Evolutionary conservation across 2,329 filamentous ascomycete species (phyloP), one percentile per base, ranked within the genome.

Genomic region (Hirsutella minnesotensis): DNA sequence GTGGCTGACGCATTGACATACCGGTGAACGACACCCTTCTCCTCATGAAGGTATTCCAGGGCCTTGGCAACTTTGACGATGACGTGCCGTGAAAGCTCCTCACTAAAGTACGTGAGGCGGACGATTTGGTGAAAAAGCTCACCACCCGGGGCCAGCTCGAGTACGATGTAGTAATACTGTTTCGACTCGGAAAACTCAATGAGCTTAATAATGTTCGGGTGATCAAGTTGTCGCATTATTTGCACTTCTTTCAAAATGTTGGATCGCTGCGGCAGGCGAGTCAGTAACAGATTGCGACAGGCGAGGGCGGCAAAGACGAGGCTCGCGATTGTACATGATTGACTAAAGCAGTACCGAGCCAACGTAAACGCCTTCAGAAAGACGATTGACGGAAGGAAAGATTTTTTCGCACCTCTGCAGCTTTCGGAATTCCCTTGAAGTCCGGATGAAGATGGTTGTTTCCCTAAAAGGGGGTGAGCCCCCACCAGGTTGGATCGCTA

Each of bases 41-140:
- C 86, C 58, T 96, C 92, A 54, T 98, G 92, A 46, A 98, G 65
- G 59, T 96, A 96, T 57, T 90, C 83, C 42, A 98, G 71, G 13
- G 92, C 90, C 53, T 94, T 80, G n/a, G 92, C 92, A 15, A 98
- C 92, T 59, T 96, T 90, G 4, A 81, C 70, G 53, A 98, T 98
- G 55, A 96, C 90, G 61, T 96, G 92, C 51, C 92, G 77, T 42
- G 89, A 94, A 2, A 98, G 72, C 39, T 95, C 83, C 62, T 98
- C 92, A 67, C 90, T 96, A 60, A 98, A 98, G 62, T 96, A 98
- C 13, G 92, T 98, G 60, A 98, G 78, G 51, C 90, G 84, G 41
- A 98, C 92, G 53, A 98, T 96, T 61, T 96, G 90, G 62, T 98
- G 92, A 72, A 98, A 98, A 10, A 98, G 72, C 66, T 98, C 92